Conservation (phyloP, 2,329 filamentous ascomycete genomes). For the Xylaria sp. region DNA sequence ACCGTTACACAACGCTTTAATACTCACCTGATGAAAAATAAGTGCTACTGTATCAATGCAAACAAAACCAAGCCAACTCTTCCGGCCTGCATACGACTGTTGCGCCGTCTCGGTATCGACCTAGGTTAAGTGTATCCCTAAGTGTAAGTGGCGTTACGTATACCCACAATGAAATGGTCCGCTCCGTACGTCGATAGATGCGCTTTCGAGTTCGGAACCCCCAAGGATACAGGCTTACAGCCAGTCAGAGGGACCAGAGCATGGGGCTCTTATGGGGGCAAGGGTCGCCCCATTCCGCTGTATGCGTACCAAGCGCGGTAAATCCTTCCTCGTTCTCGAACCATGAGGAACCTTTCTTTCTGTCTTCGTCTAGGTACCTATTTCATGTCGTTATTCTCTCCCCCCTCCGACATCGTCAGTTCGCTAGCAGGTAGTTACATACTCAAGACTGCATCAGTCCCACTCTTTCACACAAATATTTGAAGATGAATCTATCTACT, state of each 20-base stretch:
- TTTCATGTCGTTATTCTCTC: constrained; percentile 20
- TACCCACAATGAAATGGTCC: constrained; percentile 15
- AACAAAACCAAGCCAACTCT: not conserved
- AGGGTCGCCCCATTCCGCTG: constrained; percentile 24
- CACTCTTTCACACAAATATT: constrained; percentile 23
- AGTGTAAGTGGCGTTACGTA: not conserved
- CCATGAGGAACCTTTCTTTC: constrained; percentile 10
- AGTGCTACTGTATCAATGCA: not conserved
- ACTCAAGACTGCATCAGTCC: constrained; percentile 15
- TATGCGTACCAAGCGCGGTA: constrained; percentile 3
- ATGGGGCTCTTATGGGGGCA: constrained; percentile 1
- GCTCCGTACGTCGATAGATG: constrained; percentile 7
- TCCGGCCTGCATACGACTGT: not conserved
- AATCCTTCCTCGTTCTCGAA: constrained; percentile 12
- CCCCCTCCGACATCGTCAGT: too few relatives aligned
- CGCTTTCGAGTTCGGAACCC: constrained; percentile 15
- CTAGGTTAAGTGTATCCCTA: too few relatives aligned
- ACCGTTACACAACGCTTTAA: not conserved
- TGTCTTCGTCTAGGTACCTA: not conserved
- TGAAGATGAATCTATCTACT: constrained; percentile 20
- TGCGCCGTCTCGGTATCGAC: constrained; percentile 3
- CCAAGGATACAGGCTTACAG: constrained; percentile 3
- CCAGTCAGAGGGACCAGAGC: constrained; percentile 11
- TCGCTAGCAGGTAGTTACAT: too few relatives aligned
- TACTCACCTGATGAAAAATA: not conserved